phyloP scores from a whole-genome alignment of 495 filamentous ascomycete genomes.

The Neurospora sp. region DNA sequence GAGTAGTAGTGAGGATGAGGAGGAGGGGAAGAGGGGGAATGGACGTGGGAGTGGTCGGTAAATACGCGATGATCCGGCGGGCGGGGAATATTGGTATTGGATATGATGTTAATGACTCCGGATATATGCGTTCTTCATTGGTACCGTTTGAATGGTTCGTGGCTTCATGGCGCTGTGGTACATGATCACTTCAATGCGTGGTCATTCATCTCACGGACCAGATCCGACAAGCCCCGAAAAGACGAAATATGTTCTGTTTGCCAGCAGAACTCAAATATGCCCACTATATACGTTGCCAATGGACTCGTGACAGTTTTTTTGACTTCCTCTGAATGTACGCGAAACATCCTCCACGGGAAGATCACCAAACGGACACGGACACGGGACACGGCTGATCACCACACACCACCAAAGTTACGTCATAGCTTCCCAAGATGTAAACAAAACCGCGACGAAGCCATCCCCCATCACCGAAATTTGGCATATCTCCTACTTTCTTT shows the following conservation, averaged over 20 bases:
- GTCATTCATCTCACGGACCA: neutral
- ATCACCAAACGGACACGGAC: neutral
- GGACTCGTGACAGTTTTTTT: too few relatives aligned
- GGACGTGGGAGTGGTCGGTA: neutral
- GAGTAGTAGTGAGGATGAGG: constrained; percentile 11
- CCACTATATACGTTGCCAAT: too few relatives aligned
- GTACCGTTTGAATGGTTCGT: neutral
- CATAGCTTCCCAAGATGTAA: neutral
- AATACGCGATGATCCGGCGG: neutral
- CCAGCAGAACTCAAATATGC: neutral
- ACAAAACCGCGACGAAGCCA: neutral
- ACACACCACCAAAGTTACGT: neutral
- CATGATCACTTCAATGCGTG: neutral
- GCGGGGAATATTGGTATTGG: neutral
- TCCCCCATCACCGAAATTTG: neutral
- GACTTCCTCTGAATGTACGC: neutral
- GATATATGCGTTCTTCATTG: neutral
- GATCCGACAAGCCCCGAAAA: neutral
- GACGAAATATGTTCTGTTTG: neutral
- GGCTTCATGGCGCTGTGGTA: neutral
- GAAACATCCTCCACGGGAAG: neutral
- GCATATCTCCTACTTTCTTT: too few relatives aligned
- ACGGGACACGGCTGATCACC: neutral
- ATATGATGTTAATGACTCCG: neutral
- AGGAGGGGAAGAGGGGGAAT: neutral